Evolutionary conservation across 495 filamentous ascomycete genomes (phyloP).

Genomic region (Trichoderma virens): DNA sequence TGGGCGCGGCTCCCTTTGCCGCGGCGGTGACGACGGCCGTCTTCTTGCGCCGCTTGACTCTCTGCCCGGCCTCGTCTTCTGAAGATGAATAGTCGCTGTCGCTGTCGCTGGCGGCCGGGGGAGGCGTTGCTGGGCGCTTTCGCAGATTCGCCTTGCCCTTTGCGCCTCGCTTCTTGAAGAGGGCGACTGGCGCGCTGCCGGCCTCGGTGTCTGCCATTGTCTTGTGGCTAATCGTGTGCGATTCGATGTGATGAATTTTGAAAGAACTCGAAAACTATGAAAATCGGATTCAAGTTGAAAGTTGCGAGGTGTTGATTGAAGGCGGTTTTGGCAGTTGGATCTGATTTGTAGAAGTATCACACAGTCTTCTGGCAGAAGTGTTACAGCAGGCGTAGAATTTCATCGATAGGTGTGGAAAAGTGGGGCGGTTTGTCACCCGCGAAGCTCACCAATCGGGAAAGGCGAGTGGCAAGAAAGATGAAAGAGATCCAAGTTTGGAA

Average conservation of each 20-base stretch:
- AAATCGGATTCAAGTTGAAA: too few relatives aligned
- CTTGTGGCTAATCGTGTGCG: background rate
- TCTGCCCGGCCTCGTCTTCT: conserved; percentile 63
- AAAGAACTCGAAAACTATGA: too few relatives aligned
- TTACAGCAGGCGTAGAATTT: background rate
- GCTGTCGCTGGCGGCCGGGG: conserved; percentile 49
- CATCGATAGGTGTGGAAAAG: background rate
- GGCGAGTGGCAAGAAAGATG: background rate
- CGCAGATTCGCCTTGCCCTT: conserved; percentile 72
- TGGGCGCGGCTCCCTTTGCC: conserved; percentile 35
- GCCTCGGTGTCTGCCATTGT: conserved; percentile 20
- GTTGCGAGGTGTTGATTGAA: background rate
- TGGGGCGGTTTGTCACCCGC: background rate
- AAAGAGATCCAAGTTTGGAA: too few relatives aligned
- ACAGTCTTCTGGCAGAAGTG: background rate
- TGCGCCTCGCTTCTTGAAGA: conserved; percentile 81
- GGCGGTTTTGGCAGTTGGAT: background rate
- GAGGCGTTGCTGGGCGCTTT: conserved; percentile 77
- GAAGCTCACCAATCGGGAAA: background rate
- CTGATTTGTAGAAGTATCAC: background rate
- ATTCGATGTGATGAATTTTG: background rate
- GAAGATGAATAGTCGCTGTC: conserved; percentile 61
- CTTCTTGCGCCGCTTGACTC: conserved; percentile 72
- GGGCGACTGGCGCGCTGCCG: conserved; percentile 40
- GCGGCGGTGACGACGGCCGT: conserved; percentile 52